phyloP scores from a whole-genome alignment of 2,329 filamentous ascomycete genomes.

The Stagonosporopsis rhizophila region DNA sequence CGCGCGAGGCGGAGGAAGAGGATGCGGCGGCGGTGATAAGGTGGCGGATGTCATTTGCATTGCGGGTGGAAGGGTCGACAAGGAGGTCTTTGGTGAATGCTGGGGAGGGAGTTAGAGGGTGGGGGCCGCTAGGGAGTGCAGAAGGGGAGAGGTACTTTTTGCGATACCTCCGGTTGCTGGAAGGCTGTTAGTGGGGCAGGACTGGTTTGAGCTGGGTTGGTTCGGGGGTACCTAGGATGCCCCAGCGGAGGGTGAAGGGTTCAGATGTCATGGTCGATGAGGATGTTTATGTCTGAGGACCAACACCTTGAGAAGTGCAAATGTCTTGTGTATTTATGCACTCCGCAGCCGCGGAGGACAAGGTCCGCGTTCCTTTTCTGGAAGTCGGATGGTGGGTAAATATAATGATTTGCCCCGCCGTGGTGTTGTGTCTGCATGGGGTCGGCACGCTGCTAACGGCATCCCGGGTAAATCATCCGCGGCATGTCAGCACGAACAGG shows the following conservation, averaged over 20 bases:
- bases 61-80: conserved; percentile 71
- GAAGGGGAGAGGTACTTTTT: conserved; percentile 16
- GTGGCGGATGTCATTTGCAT: conserved; percentile 69
- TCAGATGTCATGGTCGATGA: conserved; percentile 23
- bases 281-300: background rate
- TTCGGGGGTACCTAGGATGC: conserved; percentile 30
- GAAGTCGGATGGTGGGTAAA: background rate
- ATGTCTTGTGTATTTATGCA: background rate
- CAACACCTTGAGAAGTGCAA: background rate
- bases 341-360: background rate
- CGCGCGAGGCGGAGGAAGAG: conserved; percentile 72
- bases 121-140: background rate
- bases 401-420: conserved; percentile 2
- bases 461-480: conserved; percentile 17
- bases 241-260: conserved; percentile 34
- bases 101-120: background rate
- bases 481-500: background rate
- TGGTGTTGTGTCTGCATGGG: conserved; percentile 6
- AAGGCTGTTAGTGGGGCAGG: conserved; percentile 47
- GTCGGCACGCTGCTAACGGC: conserved; percentile 14
- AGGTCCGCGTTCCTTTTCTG: conserved; percentile 9
- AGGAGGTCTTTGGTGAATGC: conserved; percentile 73
- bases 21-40: conserved; percentile 80
- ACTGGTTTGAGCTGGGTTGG: background rate
- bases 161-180: conserved; percentile 58